These are phyloP conservation scores for Melampsora occidentalis DNA, from an alignment of 1,284 basidiomycete genomes.

Conservation along the genomic window DNA sequence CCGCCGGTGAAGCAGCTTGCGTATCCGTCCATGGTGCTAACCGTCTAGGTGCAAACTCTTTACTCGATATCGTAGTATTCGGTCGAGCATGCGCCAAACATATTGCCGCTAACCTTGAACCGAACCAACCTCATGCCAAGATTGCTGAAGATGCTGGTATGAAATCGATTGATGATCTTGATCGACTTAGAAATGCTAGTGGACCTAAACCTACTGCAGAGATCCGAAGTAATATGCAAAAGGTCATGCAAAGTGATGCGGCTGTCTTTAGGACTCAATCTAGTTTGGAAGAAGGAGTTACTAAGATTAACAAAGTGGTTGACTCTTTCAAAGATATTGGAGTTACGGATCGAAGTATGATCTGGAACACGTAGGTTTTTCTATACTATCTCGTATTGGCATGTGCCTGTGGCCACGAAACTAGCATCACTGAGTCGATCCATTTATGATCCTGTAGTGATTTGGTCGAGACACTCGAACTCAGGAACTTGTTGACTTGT, in stretches of 20 bases:
- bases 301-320: conserved; percentile 81
- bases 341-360: conserved; percentile 96
- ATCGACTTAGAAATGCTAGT: conserved; percentile 76
- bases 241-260: conserved; percentile 75
- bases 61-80: conserved; percentile 98
- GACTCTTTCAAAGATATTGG: conserved; percentile 83
- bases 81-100: conserved; percentile 98
- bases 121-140: conserved; percentile 85
- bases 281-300: conserved; percentile 85
- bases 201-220: conserved; percentile 83
- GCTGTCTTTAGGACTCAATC: conserved; percentile 72
- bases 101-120: conserved; percentile 84
- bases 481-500: conserved; percentile 90
- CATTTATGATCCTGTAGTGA: conserved; percentile 62
- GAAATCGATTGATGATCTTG: conserved; percentile 80
- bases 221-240: conserved; percentile 93
- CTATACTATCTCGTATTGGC: not conserved
- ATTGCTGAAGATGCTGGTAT: conserved; percentile 85
- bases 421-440: not conserved
- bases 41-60: conserved; percentile 97
- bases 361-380: conserved; percentile 88
- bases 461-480: conserved; percentile 92
- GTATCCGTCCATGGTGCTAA: conserved; percentile 99
- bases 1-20: conserved; percentile 97
- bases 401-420: not conserved